Percentiles rank a stretch among this genome's conserved stretches.
These are phyloP conservation scores for Dendrostoma leiphaemia DNA, from an alignment of 2,329 filamentous ascomycete species.

Conservation along the genomic window DNA sequence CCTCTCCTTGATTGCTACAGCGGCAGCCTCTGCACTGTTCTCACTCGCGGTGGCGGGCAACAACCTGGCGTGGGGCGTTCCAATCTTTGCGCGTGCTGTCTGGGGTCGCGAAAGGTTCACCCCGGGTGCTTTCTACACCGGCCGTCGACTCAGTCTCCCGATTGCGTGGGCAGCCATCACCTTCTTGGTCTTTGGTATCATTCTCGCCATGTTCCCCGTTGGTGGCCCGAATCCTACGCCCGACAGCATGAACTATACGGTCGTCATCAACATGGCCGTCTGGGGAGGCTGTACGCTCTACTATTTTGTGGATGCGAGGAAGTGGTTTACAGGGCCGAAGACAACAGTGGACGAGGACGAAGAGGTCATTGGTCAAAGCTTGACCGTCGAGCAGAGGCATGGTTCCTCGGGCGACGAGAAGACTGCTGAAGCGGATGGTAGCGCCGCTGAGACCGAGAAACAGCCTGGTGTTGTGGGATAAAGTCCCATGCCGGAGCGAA, in stretches of 20 bases:
- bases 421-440: not conserved
- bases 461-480: not conserved
- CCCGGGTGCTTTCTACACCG: constrained; percentile 60
- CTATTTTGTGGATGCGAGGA: constrained; percentile 54
- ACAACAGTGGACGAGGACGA: constrained; percentile 45
- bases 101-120: constrained; percentile 58
- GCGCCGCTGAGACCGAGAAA: constrained; percentile 6
- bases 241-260: constrained; percentile 60
- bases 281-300: constrained; percentile 57
- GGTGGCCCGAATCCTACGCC: constrained; percentile 50
- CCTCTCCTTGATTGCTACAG: constrained; percentile 53
- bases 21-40: constrained; percentile 58
- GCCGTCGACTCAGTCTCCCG: constrained; percentile 44
- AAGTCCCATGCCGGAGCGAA: too few species aligned
- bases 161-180: constrained; percentile 52
- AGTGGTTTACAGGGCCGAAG: constrained; percentile 60
- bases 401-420: not conserved
- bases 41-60: constrained; percentile 59
- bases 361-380: constrained; percentile 14
- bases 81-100: constrained; percentile 56
- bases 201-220: constrained; percentile 58
- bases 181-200: constrained; percentile 54
- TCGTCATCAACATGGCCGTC: constrained; percentile 58
- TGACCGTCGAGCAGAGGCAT: constrained; percentile 21
- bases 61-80: constrained; percentile 58